A percentile compares a stretch with the other conserved stretches of the same genome.
Conservation (phyloP, 1,284 basidiomycete genomes). For the Microbotryum intermedium region DNA sequence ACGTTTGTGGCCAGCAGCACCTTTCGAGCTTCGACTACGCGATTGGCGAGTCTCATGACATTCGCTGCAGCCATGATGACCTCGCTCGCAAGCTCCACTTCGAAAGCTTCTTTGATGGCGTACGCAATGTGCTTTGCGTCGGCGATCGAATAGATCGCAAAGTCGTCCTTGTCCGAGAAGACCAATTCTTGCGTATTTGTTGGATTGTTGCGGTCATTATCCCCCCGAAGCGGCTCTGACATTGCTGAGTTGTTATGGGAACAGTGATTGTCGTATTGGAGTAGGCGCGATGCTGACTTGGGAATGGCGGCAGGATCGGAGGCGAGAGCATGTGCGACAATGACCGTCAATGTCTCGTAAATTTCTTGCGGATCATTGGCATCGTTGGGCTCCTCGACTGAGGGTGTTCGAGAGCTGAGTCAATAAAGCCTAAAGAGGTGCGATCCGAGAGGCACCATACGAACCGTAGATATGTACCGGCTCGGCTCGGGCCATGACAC, state of each 20-base stretch:
- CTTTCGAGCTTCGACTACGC: constrained; percentile 73
- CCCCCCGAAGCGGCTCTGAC: no score
- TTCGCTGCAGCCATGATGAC: constrained; percentile 93
- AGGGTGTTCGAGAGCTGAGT: constrained; percentile 9
- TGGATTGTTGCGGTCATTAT: constrained; percentile 2
- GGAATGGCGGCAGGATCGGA: constrained; percentile 74
- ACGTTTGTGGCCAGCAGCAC: constrained; percentile 42
- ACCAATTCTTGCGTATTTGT: not conserved
- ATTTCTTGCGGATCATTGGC: constrained; percentile 56
- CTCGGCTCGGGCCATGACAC: constrained; percentile 75
- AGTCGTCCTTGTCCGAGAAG: constrained; percentile 69
- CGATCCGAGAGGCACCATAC: constrained; percentile 33
- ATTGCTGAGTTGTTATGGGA: not conserved
- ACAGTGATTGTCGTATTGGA: not conserved
- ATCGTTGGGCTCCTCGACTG: constrained; percentile 59
- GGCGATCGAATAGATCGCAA: constrained; percentile 79
- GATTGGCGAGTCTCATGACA: constrained; percentile 64
- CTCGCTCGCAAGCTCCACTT: constrained; percentile 76
- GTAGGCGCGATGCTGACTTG: constrained; percentile 43
- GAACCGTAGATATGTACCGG: constrained; percentile 80
- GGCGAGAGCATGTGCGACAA: constrained; percentile 79
- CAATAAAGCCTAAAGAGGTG: not conserved
- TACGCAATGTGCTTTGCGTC: constrained; percentile 80
- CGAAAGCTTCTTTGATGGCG: constrained; percentile 69
- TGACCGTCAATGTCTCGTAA: constrained; percentile 56